Percentiles rank a stretch among this genome's conserved stretches.
phyloP scores from a whole-genome alignment of 305 asterid species.

The Rubia balearica region DNA sequence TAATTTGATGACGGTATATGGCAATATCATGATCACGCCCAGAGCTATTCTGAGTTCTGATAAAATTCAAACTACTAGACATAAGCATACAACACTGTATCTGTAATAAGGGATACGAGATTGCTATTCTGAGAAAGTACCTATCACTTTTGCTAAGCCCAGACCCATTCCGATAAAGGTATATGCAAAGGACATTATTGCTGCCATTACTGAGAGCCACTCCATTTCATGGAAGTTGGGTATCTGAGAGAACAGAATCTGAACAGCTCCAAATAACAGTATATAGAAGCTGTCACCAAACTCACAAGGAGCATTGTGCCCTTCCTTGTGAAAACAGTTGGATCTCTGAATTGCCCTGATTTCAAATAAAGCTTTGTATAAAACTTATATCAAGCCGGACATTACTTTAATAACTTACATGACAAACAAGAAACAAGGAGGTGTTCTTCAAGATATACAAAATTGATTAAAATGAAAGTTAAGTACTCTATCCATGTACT shows the following conservation, averaged over 20 bases:
- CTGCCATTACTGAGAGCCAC: conserved; percentile 37
- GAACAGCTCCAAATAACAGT: conserved; percentile 29
- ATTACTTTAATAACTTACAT: background rate
- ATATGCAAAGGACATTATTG: conserved; percentile 36
- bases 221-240: conserved; percentile 35
- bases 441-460: background rate
- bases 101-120: background rate
- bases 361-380: background rate
- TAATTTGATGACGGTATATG: too few species aligned
- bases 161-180: conserved; percentile 31
- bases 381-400: background rate
- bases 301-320: conserved; percentile 22
- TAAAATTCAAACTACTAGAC: background rate
- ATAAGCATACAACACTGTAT: background rate
- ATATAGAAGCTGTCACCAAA: conserved; percentile 25
- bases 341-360: conserved; percentile 30
- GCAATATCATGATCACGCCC: background rate
- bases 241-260: conserved; percentile 32
- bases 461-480: background rate
- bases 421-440: background rate
- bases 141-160: conserved; percentile 33
- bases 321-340: conserved; percentile 28
- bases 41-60: background rate
- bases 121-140: conserved; percentile 12
- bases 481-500: background rate